A percentile compares a stretch with the other conserved stretches of the same genome.
These are phyloP conservation scores for Pythium brachiatum DNA, from an alignment of 352 stramenopile genomes.

Conservation along the genomic window DNA sequence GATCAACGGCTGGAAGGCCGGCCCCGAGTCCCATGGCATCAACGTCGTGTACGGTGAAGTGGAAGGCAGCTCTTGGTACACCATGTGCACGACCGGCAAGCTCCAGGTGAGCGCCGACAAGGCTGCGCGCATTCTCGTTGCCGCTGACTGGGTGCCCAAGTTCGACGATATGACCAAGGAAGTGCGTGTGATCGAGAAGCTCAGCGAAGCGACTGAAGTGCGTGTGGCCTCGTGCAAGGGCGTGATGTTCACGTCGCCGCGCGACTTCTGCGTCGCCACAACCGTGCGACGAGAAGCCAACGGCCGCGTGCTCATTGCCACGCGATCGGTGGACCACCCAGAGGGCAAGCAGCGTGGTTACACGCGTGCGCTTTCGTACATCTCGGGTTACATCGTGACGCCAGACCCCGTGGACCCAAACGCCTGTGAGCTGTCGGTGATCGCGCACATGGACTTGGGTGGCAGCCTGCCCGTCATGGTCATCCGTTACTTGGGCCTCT, in stretches of 20 bases:
- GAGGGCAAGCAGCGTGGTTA: conserved; percentile 39
- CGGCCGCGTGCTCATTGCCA: conserved; percentile 66
- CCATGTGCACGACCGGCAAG: conserved; percentile 66
- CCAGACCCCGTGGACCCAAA: conserved; percentile 58
- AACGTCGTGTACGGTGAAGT: conserved; percentile 72
- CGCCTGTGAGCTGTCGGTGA: conserved; percentile 61
- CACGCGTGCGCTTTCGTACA: conserved; percentile 30
- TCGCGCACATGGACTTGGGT: conserved; percentile 79
- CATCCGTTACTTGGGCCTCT: conserved; percentile 71
- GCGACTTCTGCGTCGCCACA: conserved; percentile 71
- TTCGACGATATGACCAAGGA: conserved; percentile 84
- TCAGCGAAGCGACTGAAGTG: conserved; percentile 61
- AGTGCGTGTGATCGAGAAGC: conserved; percentile 55
- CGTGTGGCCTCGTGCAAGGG: conserved; percentile 58
- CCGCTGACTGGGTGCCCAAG: conserved; percentile 60
- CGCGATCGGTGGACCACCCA: conserved; percentile 62
- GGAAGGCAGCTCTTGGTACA: conserved; percentile 60
- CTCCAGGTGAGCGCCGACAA: conserved; percentile 54
- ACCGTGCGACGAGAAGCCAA: conserved; percentile 45
- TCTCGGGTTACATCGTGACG: conserved; percentile 73
- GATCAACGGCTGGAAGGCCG: conserved; percentile 59
- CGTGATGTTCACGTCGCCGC: conserved; percentile 73
- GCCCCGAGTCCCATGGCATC: conserved; percentile 64
- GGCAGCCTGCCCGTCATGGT: conserved; percentile 67
- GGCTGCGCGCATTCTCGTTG: conserved; percentile 47